These are phyloP conservation scores for Grifola frondosa DNA, from an alignment of 1,284 basidiomycete species.

Conservation along the genomic window DNA sequence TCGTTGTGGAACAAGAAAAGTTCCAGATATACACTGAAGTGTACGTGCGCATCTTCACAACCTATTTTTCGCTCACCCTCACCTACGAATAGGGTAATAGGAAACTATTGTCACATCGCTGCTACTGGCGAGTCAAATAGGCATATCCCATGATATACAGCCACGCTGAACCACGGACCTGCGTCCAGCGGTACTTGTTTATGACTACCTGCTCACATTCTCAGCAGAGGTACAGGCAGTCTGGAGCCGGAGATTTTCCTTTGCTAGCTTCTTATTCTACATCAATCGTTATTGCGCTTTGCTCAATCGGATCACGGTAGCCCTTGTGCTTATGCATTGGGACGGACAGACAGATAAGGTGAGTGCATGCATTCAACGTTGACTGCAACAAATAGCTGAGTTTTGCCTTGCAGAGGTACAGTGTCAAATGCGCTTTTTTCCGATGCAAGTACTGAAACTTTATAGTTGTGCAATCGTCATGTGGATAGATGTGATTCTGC, in stretches of 20 bases:
- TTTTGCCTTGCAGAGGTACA: conserved; percentile 7
- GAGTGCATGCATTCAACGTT: neutral
- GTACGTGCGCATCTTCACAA: neutral
- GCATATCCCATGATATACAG: neutral
- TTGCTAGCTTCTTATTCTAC: conserved; percentile 2
- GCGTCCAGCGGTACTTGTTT: conserved; percentile 4
- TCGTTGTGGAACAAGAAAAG: neutral
- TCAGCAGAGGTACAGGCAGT: conserved; percentile 1
- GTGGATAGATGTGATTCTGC: conserved; percentile 5
- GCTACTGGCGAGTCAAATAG: conserved; percentile 8
- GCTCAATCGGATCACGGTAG: conserved; percentile 1
- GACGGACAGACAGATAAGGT: neutral
- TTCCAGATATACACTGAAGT: neutral
- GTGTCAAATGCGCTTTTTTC: neutral
- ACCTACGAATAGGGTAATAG: neutral
- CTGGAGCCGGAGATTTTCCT: neutral
- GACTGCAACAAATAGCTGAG: too few species aligned
- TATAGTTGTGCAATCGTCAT: neutral
- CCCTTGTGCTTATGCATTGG: conserved; percentile 3
- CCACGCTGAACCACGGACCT: neutral
- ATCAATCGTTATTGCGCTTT: conserved; percentile 5
- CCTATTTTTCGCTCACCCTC: neutral
- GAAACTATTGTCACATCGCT: conserved; percentile 8
- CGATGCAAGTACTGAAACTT: neutral
- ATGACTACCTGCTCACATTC: conserved; percentile 3